Base-by-base conservation (phyloP, 2,329 filamentous ascomycete species). In the Fusarium sp. region DNA sequence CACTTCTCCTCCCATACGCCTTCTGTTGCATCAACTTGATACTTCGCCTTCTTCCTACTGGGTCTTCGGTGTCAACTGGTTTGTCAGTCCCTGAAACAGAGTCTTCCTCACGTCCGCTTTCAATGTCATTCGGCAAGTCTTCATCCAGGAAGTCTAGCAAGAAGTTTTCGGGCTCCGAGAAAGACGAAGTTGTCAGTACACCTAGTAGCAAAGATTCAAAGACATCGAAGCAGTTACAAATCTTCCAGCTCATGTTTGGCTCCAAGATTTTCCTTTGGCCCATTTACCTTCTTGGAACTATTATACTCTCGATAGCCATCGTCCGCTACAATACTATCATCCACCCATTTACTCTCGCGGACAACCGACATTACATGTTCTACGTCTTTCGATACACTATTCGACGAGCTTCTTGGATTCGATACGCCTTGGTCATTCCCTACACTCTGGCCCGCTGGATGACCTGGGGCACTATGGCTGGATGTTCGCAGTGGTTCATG, bases 311-410 rank as follows among this genome's bases (percentile, higher is more conserved):
- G 0, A 47, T 83, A 4, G 72, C 77, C 15, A 79, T 89, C 22
- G 89, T 98, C 25, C 88, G 89, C 68, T 91, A 88, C 85, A 98
- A 98, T 85, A 99, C 96, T 34, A 91, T 97, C 68, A 88, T 98
- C 45, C 96, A 99, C 77, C 95, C 96, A 0, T 99, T 98, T 78
- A 97, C 95, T 0, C 87, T 98, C 1, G 96, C 96, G 34, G 96
- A 99, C 80, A 99, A 99, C 80, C 87, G 96, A 4, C 96, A 99
- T 79, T 99, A 97, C 83, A 91, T 97, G 79, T 99, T 99, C 80
- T 99, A 99, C 82, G 85, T 97, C 65, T 99, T 99, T 84, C 90
- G 94, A 2, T 89, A 94, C 75, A 90, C 92, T 8, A 90, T 98
- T 40, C 87, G 92, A 4, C 86, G 86, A 8, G 88, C 92, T 44